Evolutionary conservation across 78 protist genomes (phyloP).

Genomic region (Polysphondylium violaceum): DNA sequence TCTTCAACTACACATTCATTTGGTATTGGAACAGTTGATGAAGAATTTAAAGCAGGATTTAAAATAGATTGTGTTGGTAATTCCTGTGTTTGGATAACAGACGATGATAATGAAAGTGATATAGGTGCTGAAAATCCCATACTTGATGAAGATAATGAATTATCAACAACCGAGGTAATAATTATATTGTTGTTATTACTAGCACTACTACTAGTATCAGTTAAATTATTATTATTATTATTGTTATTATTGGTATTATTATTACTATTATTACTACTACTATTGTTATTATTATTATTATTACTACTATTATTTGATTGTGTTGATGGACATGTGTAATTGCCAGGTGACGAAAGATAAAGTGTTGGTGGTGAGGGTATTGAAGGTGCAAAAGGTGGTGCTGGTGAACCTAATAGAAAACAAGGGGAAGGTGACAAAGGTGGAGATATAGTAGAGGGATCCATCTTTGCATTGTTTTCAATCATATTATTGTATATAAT

Average conservation of each 20-base stretch:
- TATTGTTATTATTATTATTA: neutral
- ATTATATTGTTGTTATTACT: neutral
- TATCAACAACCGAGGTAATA: neutral
- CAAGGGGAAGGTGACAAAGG: constrained; percentile 64
- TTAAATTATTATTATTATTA: neutral
- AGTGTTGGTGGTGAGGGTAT: constrained; percentile 61
- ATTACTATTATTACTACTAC: neutral
- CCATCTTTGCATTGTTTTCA: neutral
- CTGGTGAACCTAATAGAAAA: constrained; percentile 67
- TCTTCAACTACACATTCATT: too few species aligned
- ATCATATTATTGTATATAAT: too few species aligned
- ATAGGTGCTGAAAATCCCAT: neutral
- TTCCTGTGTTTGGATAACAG: constrained; percentile 33
- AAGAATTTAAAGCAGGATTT: constrained; percentile 3
- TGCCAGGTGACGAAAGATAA: constrained; percentile 19
- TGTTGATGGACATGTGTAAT: neutral
- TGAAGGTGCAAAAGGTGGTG: constrained; percentile 50
- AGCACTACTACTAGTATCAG: neutral
- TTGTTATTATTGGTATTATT: neutral
- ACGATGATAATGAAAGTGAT: constrained; percentile 9
- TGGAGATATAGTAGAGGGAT: constrained; percentile 42
- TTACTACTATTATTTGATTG: neutral
- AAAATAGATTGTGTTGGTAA: constrained; percentile 19
- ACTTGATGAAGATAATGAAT: neutral
- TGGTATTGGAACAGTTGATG: constrained; percentile 50